phyloP scores from a whole-genome alignment of 331 rosid genomes.

The Arachis monticola region DNA sequence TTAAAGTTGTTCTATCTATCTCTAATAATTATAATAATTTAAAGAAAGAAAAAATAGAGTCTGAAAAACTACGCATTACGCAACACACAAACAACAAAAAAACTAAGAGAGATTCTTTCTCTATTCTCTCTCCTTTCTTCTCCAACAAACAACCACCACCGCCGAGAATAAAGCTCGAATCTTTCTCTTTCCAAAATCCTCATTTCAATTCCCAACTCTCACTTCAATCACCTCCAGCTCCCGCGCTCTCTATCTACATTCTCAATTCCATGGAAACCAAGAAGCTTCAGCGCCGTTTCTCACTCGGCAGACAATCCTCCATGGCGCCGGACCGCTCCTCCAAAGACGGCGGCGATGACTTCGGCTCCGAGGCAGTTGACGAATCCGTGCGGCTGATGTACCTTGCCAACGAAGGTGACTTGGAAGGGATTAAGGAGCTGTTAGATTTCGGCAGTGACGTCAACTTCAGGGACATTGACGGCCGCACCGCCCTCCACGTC shows the following conservation, averaged over 20 bases:
- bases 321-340: conserved; percentile 41
- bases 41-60: too few species aligned
- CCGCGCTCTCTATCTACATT: background rate
- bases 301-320: conserved; percentile 52
- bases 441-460: conserved; percentile 73
- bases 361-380: conserved; percentile 33
- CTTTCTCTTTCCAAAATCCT: background rate
- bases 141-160: background rate
- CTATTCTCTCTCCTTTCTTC: background rate
- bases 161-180: background rate
- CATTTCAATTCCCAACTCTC: background rate
- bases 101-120: background rate
- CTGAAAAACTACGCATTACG: too few species aligned
- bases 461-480: conserved; percentile 78
- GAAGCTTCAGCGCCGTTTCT: conserved; percentile 43
- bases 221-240: background rate
- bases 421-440: conserved; percentile 71
- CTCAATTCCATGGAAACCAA: conserved; percentile 36
- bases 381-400: conserved; percentile 68
- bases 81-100: background rate
- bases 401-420: conserved; percentile 80
- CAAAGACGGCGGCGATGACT: background rate
- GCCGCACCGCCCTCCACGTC: conserved; percentile 87
- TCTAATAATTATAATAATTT: too few species aligned
- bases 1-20: too few species aligned